These are phyloP conservation scores for Leccinum subrobustum DNA, from an alignment of 1,284 basidiomycete species.

Conservation along the genomic window DNA sequence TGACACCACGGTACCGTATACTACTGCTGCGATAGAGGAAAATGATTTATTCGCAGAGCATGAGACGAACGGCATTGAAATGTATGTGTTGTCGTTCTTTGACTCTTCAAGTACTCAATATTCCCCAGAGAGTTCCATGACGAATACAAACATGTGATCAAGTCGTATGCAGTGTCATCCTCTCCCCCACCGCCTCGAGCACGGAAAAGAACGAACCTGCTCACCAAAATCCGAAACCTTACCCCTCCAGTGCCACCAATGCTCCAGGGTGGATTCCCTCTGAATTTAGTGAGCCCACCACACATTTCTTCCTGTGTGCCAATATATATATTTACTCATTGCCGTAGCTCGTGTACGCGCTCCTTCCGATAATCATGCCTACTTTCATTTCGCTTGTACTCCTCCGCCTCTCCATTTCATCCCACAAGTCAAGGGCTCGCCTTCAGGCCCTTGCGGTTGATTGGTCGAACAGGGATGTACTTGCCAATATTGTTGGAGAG, in stretches of 20 bases:
- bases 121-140: conserved; percentile 51
- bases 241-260: conserved; percentile 58
- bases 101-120: conserved; percentile 9
- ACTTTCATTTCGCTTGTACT: conserved; percentile 50
- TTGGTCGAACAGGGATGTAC: conserved; percentile 39
- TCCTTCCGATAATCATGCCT: conserved; percentile 68
- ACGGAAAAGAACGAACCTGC: conserved; percentile 38
- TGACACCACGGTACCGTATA: conserved; percentile 81
- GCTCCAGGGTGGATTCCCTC: conserved; percentile 66
- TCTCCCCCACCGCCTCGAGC: conserved; percentile 27
- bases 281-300: conserved; percentile 61
- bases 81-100: conserved; percentile 44
- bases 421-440: conserved; percentile 56
- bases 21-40: conserved; percentile 72
- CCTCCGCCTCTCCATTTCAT: conserved; percentile 51
- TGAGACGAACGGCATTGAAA: conserved; percentile 54
- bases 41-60: conserved; percentile 68
- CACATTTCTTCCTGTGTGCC: neutral
- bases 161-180: conserved; percentile 44
- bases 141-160: conserved; percentile 54
- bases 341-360: conserved; percentile 51
- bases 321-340: conserved; percentile 2
- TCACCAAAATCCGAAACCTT: conserved; percentile 33
- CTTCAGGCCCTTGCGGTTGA: conserved; percentile 59
- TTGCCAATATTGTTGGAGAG: conserved; percentile 53